These are phyloP conservation scores for Monilinia fructicola DNA, from an alignment of 2,329 filamentous ascomycete species.

Conservation along the genomic window DNA sequence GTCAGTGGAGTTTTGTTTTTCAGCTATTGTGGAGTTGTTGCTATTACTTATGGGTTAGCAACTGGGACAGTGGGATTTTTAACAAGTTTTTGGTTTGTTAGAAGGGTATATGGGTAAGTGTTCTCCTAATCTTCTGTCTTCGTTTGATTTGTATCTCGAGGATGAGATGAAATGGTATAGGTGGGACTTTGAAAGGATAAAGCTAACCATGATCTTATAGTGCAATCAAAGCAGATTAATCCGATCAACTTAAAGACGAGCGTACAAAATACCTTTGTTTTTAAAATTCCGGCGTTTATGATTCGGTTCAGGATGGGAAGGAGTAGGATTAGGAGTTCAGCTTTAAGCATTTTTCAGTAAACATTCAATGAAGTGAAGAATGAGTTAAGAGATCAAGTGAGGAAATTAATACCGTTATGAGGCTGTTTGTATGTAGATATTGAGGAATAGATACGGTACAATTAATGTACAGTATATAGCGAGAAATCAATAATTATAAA, in stretches of 20 bases:
- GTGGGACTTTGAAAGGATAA: too few relatives aligned
- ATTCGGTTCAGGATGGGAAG: neutral
- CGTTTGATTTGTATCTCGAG: neutral
- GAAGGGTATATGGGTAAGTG: constrained; percentile 75
- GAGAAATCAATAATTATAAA: neutral
- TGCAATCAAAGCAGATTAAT: constrained; percentile 23
- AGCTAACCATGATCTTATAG: neutral
- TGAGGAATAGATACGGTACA: neutral
- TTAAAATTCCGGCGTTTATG: constrained; percentile 1
- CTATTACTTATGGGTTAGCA: constrained; percentile 75
- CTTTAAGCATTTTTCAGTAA: neutral
- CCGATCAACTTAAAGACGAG: neutral
- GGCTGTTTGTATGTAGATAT: neutral
- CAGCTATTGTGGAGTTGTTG: constrained; percentile 78
- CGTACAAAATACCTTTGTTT: neutral
- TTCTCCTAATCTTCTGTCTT: neutral
- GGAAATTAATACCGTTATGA: neutral
- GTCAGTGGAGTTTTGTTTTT: constrained; percentile 82
- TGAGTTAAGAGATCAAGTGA: neutral
- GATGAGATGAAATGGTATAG: too few relatives aligned
- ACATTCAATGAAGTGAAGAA: neutral
- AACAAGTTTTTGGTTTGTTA: constrained; percentile 79
- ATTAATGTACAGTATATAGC: neutral
- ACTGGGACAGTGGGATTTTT: constrained; percentile 84
- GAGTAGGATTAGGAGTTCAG: neutral